Percentiles rank a stretch among this genome's conserved stretches.
Evolutionary conservation across 441 rosid genomes (phyloP).

Genomic region (Brassica balearica): DNA sequence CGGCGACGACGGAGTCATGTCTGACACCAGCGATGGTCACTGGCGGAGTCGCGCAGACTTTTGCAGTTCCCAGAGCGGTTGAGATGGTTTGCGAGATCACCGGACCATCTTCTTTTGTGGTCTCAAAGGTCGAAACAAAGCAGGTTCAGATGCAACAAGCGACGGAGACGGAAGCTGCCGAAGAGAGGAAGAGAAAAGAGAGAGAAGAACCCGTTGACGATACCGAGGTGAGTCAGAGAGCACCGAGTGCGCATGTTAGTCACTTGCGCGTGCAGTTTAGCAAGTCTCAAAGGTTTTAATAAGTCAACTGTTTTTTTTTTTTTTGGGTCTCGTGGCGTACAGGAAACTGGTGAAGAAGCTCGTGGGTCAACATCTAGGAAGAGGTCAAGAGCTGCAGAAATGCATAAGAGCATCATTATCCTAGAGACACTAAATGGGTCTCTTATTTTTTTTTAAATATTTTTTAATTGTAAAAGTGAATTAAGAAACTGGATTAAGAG

Average conservation of each 20-base stretch:
- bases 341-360: constrained; percentile 31
- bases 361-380: constrained; percentile 32
- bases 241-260: neutral
- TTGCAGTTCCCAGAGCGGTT: constrained; percentile 12
- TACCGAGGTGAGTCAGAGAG: constrained; percentile 23
- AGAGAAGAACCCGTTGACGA: constrained; percentile 22
- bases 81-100: neutral
- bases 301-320: neutral
- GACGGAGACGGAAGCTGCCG: neutral
- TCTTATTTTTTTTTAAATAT: no score
- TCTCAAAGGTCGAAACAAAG: neutral
- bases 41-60: constrained; percentile 21
- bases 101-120: constrained; percentile 9
- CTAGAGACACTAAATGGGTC: no score
- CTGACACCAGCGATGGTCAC: constrained; percentile 3
- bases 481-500: no score
- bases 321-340: neutral
- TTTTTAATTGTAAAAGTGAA: no score
- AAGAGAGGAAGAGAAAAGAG: constrained; percentile 9
- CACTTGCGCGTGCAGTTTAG: neutral
- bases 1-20: neutral
- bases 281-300: no score
- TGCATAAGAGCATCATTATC: constrained; percentile 28
- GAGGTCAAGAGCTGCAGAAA: constrained; percentile 41
- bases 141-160: neutral